phyloP scores from a whole-genome alignment of 164 flowering plant species.

The Stephania yunnanensis region DNA sequence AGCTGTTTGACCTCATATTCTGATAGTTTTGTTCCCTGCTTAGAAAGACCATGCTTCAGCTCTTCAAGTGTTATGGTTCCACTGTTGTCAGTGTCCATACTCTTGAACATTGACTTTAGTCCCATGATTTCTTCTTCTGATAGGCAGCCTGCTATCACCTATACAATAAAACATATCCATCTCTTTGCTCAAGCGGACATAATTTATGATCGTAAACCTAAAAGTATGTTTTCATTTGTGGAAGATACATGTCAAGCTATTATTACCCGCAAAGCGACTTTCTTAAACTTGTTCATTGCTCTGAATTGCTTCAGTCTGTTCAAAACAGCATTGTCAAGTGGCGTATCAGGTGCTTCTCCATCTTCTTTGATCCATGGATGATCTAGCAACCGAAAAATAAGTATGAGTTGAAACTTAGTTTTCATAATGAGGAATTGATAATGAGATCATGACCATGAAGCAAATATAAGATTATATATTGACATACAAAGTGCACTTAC shows the following conservation, averaged over 20 bases:
- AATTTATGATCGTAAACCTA: too few species aligned
- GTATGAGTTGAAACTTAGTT: background rate
- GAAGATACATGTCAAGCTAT: background rate
- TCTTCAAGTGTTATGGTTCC: conserved; percentile 94
- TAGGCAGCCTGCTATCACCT: conserved; percentile 92
- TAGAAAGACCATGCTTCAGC: conserved; percentile 75
- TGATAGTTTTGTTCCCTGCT: conserved; percentile 82
- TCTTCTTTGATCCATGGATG: conserved; percentile 99
- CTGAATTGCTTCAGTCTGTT: conserved; percentile 86
- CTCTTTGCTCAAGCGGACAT: too few species aligned
- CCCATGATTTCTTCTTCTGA: conserved; percentile 98
- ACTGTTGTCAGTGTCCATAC: conserved; percentile 81
- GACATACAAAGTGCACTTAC: conserved; percentile 33
- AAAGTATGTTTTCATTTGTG: background rate
- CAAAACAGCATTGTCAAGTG: conserved; percentile 88
- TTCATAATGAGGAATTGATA: too few species aligned
- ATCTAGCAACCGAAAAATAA: conserved; percentile 29
- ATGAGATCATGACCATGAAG: background rate
- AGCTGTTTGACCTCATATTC: conserved; percentile 79
- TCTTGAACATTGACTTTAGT: conserved; percentile 80
- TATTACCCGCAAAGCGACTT: conserved; percentile 85
- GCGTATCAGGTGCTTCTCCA: conserved; percentile 96
- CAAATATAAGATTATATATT: background rate
- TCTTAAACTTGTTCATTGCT: conserved; percentile 95
- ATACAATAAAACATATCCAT: background rate